Evolutionary conservation across 768 basidiomycete genomes (phyloP).

Genomic region (Boletus reticulatus): DNA sequence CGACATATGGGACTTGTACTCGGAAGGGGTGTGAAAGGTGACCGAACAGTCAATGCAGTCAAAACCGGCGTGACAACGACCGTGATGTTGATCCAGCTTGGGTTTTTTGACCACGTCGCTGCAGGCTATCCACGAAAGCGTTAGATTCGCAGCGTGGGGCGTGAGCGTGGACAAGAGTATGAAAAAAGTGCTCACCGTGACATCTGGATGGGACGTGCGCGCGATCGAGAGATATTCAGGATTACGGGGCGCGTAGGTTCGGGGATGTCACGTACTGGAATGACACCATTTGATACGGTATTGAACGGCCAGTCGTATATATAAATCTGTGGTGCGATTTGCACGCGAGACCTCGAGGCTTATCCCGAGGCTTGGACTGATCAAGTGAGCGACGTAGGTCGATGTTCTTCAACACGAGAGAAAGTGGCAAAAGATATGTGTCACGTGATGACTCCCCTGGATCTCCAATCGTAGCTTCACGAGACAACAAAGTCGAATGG

Average conservation of each 20-base stretch:
- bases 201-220: constrained; percentile 47
- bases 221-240: background rate
- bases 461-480: too few relatives aligned
- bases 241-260: background rate
- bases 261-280: constrained; percentile 53
- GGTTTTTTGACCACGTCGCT: constrained; percentile 91
- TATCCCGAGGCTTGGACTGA: background rate
- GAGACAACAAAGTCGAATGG: too few relatives aligned
- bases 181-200: constrained; percentile 47
- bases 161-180: background rate
- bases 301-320: background rate
- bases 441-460: background rate
- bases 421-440: too few relatives aligned
- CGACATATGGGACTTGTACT: constrained; percentile 79
- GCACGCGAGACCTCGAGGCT: background rate
- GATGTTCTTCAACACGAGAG: background rate
- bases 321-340: background rate
- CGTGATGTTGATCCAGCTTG: constrained; percentile 77
- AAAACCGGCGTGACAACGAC: constrained; percentile 61
- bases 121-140: constrained; percentile 49
- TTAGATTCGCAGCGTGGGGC: background rate
- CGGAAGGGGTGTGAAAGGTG: constrained; percentile 70
- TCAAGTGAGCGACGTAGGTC: background rate
- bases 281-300: constrained; percentile 53
- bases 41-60: constrained; percentile 90